A percentile compares a stretch with the other conserved stretches of the same genome.
These are phyloP conservation scores for Rhodotorula paludigena DNA, from an alignment of 768 basidiomycete genomes.

Conservation along the genomic window DNA sequence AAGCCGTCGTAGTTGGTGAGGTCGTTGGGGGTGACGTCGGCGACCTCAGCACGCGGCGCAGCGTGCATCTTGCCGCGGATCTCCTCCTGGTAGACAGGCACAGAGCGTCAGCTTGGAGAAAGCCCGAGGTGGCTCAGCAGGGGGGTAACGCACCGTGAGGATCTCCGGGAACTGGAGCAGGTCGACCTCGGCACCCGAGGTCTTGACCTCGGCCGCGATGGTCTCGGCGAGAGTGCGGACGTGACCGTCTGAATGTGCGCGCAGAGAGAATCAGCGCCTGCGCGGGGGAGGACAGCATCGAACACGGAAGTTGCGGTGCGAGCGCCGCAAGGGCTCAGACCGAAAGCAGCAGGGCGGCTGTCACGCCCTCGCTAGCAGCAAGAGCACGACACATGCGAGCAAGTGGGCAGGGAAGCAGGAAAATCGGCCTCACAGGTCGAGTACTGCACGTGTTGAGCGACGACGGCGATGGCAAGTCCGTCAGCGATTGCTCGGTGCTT, in stretches of 20 bases:
- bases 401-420: neutral
- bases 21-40: slow-evolving; percentile 55
- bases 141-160: neutral
- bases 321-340: too few species aligned
- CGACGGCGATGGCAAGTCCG: neutral
- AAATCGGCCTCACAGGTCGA: slow-evolving; percentile 1
- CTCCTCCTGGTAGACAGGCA: slow-evolving; percentile 51
- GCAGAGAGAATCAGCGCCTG: too few species aligned
- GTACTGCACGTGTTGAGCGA: slow-evolving; percentile 6
- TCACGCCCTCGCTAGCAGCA: too few species aligned
- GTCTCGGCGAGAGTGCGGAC: slow-evolving; percentile 36
- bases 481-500: neutral
- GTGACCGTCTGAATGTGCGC: slow-evolving; percentile 29
- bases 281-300: neutral
- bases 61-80: slow-evolving; percentile 49
- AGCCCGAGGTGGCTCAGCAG: too few species aligned
- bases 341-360: too few species aligned
- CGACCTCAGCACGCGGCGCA: slow-evolving; percentile 29
- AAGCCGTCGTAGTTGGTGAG: slow-evolving; percentile 48
- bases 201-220: slow-evolving; percentile 45
- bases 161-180: slow-evolving; percentile 42
- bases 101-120: neutral
- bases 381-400: too few species aligned
- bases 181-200: slow-evolving; percentile 47
- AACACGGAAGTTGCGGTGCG: neutral